Conservation (phyloP, 2,329 filamentous ascomycete species). For the Cladophialophora yegresii region DNA sequence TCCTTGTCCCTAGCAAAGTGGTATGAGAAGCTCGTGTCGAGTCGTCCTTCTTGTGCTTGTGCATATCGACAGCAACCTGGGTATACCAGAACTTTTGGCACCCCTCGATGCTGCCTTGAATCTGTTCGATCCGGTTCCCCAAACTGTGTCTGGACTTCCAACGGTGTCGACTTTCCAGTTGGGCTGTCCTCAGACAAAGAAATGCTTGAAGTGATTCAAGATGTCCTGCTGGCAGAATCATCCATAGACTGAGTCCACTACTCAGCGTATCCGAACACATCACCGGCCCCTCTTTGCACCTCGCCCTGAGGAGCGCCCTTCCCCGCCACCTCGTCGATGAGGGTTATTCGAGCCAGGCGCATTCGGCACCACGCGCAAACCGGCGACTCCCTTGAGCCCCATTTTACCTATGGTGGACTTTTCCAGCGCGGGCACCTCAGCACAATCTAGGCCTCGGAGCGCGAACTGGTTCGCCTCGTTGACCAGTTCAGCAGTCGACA, state of each 20-base stretch:
- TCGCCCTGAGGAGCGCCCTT: constrained; percentile 3
- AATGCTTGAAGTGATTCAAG: neutral
- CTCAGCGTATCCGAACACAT: neutral
- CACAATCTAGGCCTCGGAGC: constrained; percentile 43
- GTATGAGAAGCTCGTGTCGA: no score
- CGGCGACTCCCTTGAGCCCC: constrained; percentile 44
- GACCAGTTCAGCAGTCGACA: constrained; percentile 24
- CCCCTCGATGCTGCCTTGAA: no score
- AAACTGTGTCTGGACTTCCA: neutral
- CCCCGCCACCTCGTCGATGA: constrained; percentile 22
- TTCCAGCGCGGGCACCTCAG: constrained; percentile 44
- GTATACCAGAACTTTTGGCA: no score
- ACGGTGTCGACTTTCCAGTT: neutral
- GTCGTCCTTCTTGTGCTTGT: no score
- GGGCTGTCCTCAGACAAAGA: neutral
- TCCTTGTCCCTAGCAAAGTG: no score
- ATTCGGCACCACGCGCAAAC: constrained; percentile 37
- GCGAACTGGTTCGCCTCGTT: constrained; percentile 43
- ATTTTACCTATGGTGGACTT: constrained; percentile 45
- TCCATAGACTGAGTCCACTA: neutral
- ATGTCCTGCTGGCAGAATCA: neutral
- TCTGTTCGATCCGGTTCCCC: no score
- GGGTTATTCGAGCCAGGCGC: constrained; percentile 20
- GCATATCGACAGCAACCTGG: no score
- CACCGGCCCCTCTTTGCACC: neutral